Base-by-base conservation (phyloP, 768 basidiomycete genomes). In the Sporobolomyces pararoseus region DNA sequence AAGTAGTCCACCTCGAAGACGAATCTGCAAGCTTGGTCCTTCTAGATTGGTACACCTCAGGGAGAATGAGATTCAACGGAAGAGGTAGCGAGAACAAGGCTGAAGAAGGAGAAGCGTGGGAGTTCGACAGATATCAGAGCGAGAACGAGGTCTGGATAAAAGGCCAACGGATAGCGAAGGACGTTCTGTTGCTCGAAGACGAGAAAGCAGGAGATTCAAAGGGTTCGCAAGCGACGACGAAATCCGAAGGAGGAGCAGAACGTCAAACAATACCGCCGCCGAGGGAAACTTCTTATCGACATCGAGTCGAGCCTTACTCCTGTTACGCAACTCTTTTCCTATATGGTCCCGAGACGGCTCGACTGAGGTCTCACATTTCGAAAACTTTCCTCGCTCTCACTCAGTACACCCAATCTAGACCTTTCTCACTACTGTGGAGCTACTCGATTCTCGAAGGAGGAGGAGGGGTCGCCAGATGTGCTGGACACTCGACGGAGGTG, bases 11-110 rank as follows among this genome's bases (percentile, higher is more conserved):
- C 63, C 83, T 96, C 42, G 83, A 83, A 13, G 75, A 75, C 46
- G 82, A 82, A 50, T 64, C 78, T 2, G 76, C 88, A 13, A 89
- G 88, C 17, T 81, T 87, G 12, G 83, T 90, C 49, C 79, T 94
- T 1, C 84, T 98, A 21, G 95, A 97, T 78, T 96, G 93, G 91
- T 81, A 91, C 66, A 96, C 92, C 1, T 89, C 90, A 4, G 95
- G 95, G 16, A 85, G 95, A 42, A 87, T 85, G 77, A 49, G 42
- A 29, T 49, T 66, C 42, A 50, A 29, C 23, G 47, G 42, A 6
- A 58, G 27, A 34, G 84, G 37, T 14, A 47, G 21, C 21, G 46
- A 13, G 21, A 49, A 31, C 6, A 51, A 31, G 29, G 84, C 39
- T 39, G 51, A 1, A 6, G 14, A 39, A 7, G 89, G 89, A 35